Conservation (phyloP, 768 basidiomycete species). For the Peribolospora kevripleyi region DNA sequence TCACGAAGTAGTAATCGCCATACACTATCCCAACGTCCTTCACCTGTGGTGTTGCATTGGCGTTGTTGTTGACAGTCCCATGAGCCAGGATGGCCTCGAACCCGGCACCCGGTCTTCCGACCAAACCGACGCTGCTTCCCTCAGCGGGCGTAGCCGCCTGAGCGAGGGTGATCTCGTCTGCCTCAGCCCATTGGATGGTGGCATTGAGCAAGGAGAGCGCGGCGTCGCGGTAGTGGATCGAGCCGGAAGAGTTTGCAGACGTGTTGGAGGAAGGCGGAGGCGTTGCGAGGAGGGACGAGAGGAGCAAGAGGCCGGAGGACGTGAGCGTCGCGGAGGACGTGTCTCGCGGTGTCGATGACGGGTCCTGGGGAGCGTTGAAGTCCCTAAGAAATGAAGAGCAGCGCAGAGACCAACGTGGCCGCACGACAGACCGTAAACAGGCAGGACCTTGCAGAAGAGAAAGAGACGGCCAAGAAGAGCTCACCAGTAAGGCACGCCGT, state of each 20-base stretch:
- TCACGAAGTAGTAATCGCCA: not conserved
- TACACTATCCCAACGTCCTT: not conserved
- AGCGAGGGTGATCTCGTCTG: not conserved
- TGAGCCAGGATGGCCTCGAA: not conserved
- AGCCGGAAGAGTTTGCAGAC: slow-evolving; percentile 5
- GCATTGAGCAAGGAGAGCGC: slow-evolving; percentile 69
- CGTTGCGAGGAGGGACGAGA: not conserved
- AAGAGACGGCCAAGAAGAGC: not conserved
- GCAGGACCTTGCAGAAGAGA: not conserved
- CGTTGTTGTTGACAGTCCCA: slow-evolving; percentile 2
- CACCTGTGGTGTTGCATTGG: not conserved
- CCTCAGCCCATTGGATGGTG: slow-evolving; percentile 35
- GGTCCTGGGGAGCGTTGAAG: not conserved
- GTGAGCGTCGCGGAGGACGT: not conserved
- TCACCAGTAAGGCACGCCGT: slow-evolving; percentile 1
- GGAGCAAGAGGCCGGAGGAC: not conserved
- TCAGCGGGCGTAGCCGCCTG: not conserved
- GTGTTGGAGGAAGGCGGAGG: too few species aligned
- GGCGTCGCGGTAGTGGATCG: slow-evolving; percentile 56
- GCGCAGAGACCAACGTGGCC: too few species aligned
- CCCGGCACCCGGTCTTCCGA: too few species aligned
- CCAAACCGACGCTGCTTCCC: too few species aligned
- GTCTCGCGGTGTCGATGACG: not conserved
- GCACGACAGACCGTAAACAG: not conserved
- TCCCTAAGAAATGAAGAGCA: not conserved